phyloP scores from a whole-genome alignment of 2,329 filamentous ascomycete species.

The Hypoxylon sp. region DNA sequence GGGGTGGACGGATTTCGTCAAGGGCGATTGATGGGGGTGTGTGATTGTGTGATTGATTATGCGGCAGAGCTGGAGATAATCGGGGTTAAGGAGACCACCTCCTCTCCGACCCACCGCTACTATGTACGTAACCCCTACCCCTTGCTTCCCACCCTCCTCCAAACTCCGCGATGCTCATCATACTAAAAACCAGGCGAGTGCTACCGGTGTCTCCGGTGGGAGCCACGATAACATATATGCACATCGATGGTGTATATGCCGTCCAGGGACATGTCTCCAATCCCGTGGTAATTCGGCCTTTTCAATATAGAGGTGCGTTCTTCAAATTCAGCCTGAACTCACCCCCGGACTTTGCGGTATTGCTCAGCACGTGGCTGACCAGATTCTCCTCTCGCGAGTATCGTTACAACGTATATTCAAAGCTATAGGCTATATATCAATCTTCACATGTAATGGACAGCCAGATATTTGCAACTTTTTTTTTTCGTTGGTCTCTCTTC shows the following conservation, averaged over 20 bases:
- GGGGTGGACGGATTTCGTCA: too few species aligned
- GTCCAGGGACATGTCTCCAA: too few species aligned
- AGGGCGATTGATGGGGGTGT: background rate
- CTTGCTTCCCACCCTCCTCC: too few species aligned
- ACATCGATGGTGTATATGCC: too few species aligned
- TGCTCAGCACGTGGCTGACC: constrained; percentile 23
- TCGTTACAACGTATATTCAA: constrained; percentile 11
- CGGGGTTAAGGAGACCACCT: constrained; percentile 19
- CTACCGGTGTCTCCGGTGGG: constrained; percentile 4
- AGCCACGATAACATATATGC: too few species aligned
- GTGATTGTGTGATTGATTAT: background rate
- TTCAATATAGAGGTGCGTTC: constrained; percentile 20
- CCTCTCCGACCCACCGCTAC: constrained; percentile 2
- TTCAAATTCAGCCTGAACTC: constrained; percentile 27
- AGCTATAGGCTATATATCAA: constrained; percentile 2
- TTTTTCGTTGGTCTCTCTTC: constrained; percentile 4
- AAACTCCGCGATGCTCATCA: too few species aligned
- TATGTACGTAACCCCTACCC: too few species aligned
- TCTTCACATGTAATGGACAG: constrained; percentile 1
- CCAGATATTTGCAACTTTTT: constrained; percentile 1
- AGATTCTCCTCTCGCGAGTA: constrained; percentile 5
- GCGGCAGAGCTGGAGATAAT: constrained; percentile 20
- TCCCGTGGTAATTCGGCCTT: constrained; percentile 6
- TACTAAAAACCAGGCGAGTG: too few species aligned
- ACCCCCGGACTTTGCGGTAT: constrained; percentile 7